A percentile compares a stretch with the other conserved stretches of the same genome.
These are phyloP conservation scores for Rhodosorus marinus DNA, from an alignment of 23 red algal genomes.

Conservation along the genomic window DNA sequence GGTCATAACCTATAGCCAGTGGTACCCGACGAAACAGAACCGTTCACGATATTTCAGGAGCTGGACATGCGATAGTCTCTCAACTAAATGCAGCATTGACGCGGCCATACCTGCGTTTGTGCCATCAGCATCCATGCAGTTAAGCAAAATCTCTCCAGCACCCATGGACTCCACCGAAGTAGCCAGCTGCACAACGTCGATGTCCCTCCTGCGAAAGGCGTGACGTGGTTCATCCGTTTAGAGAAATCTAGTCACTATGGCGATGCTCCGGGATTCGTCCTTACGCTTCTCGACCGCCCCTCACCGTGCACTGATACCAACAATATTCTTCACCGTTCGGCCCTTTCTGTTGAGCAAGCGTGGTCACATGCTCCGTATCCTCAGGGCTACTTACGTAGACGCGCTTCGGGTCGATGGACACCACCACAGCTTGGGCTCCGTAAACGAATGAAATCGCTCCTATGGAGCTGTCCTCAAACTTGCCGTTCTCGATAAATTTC, in stretches of 20 bases:
- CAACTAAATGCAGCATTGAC: no score
- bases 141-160: slow-evolving; percentile 81
- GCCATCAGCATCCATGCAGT: slow-evolving; percentile 84
- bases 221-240: no score
- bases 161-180: slow-evolving; percentile 23
- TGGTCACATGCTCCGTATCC: slow-evolving; percentile 6
- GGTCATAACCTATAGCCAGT: slow-evolving; percentile 66
- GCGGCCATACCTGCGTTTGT: no score
- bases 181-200: slow-evolving; percentile 76
- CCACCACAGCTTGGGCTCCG: slow-evolving; percentile 61
- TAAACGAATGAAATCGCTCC: slow-evolving; percentile 50
- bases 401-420: slow-evolving; percentile 42
- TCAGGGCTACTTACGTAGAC: slow-evolving; percentile 16
- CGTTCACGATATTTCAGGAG: no score
- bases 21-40: no score
- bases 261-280: no score
- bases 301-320: slow-evolving; percentile 74
- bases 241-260: no score
- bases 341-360: background rate
- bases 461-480: slow-evolving; percentile 18
- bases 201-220: no score
- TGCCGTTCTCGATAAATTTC: slow-evolving; percentile 9
- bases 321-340: slow-evolving; percentile 1
- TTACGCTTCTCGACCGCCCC: slow-evolving; percentile 74
- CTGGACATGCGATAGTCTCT: no score